A percentile compares a stretch with the other conserved stretches of the same genome.
Evolutionary conservation across 163 green algal genomes (phyloP).

Genomic region (Volvox carteri): DNA sequence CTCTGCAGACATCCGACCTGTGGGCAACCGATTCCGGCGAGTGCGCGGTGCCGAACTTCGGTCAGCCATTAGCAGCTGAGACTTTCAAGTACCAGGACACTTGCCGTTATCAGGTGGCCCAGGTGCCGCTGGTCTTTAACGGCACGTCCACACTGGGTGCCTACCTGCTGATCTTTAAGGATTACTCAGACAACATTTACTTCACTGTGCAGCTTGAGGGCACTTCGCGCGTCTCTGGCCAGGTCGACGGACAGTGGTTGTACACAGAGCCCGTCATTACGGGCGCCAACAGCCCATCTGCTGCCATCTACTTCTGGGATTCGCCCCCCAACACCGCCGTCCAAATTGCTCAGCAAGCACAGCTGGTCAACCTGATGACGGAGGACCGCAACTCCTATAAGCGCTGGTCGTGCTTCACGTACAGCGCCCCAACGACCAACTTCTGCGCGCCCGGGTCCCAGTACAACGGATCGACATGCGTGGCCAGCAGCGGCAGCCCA

Average conservation of each 20-base stretch:
- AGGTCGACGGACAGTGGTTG: conserved; percentile 30
- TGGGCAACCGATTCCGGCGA: conserved; percentile 16
- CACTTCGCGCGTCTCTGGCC: neutral
- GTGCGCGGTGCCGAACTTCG: neutral
- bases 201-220: conserved; percentile 20
- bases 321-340: neutral
- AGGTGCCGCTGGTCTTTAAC: conserved; percentile 4
- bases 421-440: neutral
- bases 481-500: no score
- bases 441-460: conserved; percentile 35
- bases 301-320: conserved; percentile 41
- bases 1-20: conserved; percentile 28
- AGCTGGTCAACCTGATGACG: conserved; percentile 21
- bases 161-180: conserved; percentile 37
- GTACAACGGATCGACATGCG: neutral
- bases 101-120: conserved; percentile 28
- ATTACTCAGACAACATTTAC: conserved; percentile 51
- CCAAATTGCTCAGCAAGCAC: neutral
- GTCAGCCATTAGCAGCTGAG: neutral
- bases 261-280: conserved; percentile 29
- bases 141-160: neutral
- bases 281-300: neutral
- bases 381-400: conserved; percentile 25
- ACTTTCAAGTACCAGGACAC: conserved; percentile 17
- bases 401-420: conserved; percentile 50